Percentiles rank a stretch among this genome's conserved stretches.
phyloP scores from a whole-genome alignment of 768 basidiomycete genomes.

The Strobilomyces dryophilus region DNA sequence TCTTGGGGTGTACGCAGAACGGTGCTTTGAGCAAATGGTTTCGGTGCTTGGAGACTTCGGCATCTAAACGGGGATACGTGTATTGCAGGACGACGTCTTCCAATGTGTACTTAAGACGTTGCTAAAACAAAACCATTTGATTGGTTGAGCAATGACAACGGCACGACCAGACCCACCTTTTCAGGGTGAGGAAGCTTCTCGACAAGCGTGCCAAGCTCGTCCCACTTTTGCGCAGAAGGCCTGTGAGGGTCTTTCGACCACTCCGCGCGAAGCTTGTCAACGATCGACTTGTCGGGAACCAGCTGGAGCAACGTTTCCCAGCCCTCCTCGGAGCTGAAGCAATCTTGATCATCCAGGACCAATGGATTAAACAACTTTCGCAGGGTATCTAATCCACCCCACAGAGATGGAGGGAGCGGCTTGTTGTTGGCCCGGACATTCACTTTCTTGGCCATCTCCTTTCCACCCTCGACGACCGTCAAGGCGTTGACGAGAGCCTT shows the following conservation, averaged over 20 bases:
- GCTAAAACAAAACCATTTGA: not conserved
- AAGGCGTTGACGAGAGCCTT: slow-evolving; percentile 83
- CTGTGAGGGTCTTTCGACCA: slow-evolving; percentile 55
- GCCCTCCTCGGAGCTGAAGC: slow-evolving; percentile 66
- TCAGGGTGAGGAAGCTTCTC: not conserved
- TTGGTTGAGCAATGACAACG: not conserved
- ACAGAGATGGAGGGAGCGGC: slow-evolving; percentile 68
- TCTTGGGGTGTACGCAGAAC: slow-evolving; percentile 95
- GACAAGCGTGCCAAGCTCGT: slow-evolving; percentile 45
- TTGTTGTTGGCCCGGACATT: slow-evolving; percentile 53
- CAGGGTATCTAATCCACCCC: slow-evolving; percentile 51
- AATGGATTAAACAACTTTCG: slow-evolving; percentile 56
- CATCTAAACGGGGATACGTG: slow-evolving; percentile 94
- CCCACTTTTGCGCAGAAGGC: slow-evolving; percentile 72
- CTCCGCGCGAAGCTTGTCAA: slow-evolving; percentile 44
- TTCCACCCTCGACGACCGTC: slow-evolving; percentile 77
- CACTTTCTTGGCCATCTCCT: slow-evolving; percentile 78
- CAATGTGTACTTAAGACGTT: slow-evolving; percentile 41
- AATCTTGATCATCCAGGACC: slow-evolving; percentile 80
- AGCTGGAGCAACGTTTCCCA: slow-evolving; percentile 72
- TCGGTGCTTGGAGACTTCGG: slow-evolving; percentile 94
- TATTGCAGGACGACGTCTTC: slow-evolving; percentile 92
- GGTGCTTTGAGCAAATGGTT: slow-evolving; percentile 98
- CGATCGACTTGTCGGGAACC: slow-evolving; percentile 60
- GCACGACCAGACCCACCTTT: slow-evolving; percentile 27